These are phyloP conservation scores for Fistulifera solaris DNA, from an alignment of 108 stramenopile genomes.

Conservation along the genomic window DNA sequence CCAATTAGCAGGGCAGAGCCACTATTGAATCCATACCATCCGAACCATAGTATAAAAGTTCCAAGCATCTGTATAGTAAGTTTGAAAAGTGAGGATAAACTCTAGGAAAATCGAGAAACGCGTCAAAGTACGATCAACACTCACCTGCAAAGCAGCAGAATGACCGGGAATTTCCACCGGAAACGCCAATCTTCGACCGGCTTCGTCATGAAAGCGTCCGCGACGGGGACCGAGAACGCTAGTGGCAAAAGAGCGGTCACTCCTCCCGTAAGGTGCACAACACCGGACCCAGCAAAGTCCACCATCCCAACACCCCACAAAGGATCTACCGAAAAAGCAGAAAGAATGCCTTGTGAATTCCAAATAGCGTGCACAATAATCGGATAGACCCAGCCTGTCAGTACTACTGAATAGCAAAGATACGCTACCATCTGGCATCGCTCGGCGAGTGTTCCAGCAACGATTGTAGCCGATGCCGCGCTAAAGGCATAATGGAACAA, in stretches of 20 bases:
- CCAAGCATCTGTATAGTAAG: constrained; percentile 10
- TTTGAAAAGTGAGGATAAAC: background rate
- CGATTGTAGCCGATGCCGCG: constrained; percentile 66
- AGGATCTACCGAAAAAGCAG: constrained; percentile 30
- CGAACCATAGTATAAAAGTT: constrained; percentile 78
- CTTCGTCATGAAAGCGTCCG: constrained; percentile 70
- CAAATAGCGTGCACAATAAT: constrained; percentile 78
- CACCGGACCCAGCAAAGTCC: constrained; percentile 91
- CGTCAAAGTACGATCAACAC: too few relatives aligned
- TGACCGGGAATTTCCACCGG: constrained; percentile 66
- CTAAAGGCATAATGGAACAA: constrained; percentile 62
- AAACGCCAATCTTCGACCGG: constrained; percentile 50
- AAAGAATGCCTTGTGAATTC: constrained; percentile 61
- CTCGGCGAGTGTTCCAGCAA: constrained; percentile 66
- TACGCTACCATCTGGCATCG: constrained; percentile 76
- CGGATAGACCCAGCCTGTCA: constrained; percentile 85
- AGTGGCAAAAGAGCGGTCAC: constrained; percentile 74
- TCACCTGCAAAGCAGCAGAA: constrained; percentile 71
- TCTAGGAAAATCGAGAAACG: too few relatives aligned
- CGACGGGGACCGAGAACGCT: constrained; percentile 78
- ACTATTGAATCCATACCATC: constrained; percentile 94
- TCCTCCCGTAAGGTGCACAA: constrained; percentile 91
- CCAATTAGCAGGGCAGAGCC: constrained; percentile 62
- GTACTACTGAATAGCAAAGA: constrained; percentile 53
- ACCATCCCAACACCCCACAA: constrained; percentile 68